Conservation (phyloP, 2,329 filamentous ascomycete species). For the Aureobasidium sp. region DNA sequence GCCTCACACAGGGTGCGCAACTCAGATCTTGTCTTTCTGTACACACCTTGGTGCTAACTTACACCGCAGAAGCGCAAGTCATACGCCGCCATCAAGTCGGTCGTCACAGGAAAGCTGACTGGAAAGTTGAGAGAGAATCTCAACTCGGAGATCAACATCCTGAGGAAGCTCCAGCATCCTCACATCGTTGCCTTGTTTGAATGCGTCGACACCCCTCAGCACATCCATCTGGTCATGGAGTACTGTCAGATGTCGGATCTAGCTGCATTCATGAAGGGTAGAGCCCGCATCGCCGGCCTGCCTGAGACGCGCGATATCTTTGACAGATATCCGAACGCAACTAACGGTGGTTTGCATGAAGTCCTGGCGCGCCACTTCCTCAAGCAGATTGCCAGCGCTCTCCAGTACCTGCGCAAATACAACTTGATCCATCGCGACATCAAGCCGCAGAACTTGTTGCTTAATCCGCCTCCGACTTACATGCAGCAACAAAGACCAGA, state of each 20-base stretch:
- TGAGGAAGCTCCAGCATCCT: constrained; percentile 87
- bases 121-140: constrained; percentile 96
- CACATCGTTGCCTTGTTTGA: constrained; percentile 96
- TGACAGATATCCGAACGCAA: constrained; percentile 79
- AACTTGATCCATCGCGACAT: constrained; percentile 95
- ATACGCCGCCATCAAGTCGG: constrained; percentile 91
- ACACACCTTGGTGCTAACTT: neutral
- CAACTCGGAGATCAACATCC: constrained; percentile 88
- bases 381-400: constrained; percentile 85
- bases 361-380: constrained; percentile 94
- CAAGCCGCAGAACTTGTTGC: constrained; percentile 90
- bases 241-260: constrained; percentile 94
- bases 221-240: constrained; percentile 98
- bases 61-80: constrained; percentile 57
- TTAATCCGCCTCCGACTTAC: constrained; percentile 69
- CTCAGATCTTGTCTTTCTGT: neutral
- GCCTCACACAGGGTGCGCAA: constrained; percentile 26
- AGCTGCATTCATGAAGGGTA: constrained; percentile 92
- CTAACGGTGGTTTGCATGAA: constrained; percentile 82
- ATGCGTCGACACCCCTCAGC: constrained; percentile 75
- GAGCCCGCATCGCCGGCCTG: constrained; percentile 69
- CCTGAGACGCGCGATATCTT: constrained; percentile 84
- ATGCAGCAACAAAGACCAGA: constrained; percentile 56
- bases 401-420: constrained; percentile 75
- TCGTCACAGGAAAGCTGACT: constrained; percentile 82